Base-by-base conservation (phyloP, 495 filamentous ascomycete genomes). In the Aspergillus cristatus region DNA sequence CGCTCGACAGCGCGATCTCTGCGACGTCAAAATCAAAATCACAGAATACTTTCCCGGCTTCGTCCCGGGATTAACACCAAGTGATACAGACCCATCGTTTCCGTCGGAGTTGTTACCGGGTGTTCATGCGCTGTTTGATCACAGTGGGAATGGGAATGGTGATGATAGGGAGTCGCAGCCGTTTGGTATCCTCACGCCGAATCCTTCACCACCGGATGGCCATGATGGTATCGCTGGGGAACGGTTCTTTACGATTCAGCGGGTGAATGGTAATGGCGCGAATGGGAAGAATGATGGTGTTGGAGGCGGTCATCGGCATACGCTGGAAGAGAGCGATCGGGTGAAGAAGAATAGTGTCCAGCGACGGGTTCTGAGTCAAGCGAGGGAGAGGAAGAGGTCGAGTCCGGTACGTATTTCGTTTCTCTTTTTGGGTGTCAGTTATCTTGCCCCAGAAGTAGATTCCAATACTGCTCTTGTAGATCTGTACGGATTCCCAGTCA, bases 21-120 rank as follows among this genome's bases (percentile, higher is more conserved):
- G 86, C 59, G 84, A 91, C 55, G 84, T 93, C 45, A 93, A 91
- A 57, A 90, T 94, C 54, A 93, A 91, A 60, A 88, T 94, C 38
- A 86, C 84, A 3, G 84, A 94, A 55, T 84, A 84, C 53, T 78
- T 80, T 34, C 73, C 81, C 5, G 74, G 71, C 1, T 67, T 72
- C n/a, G 45, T 32, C 11, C 28, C 7, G 28, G 32, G 7, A 32
- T 18, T 22, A 37, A 18, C 22, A 16, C 24, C 16, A 22, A 17
- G 12, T 12, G 39, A 32, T 7, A 13, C 28, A 2, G 42, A 39
- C 8, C 43, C 54, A 28, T 33, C 55, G 5, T 35, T 54, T 11
- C 42, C 51, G 3, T 52, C 45, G 22, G 53, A 55, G 8, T 33
- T 56, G 6, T 34, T 57, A 14, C 56, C 58, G 10, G 50, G 48